A percentile compares a stretch with the other conserved stretches of the same genome.
Evolutionary conservation across 2,329 filamentous ascomycete species (phyloP).

Genomic region (Diplocarpon mali): DNA sequence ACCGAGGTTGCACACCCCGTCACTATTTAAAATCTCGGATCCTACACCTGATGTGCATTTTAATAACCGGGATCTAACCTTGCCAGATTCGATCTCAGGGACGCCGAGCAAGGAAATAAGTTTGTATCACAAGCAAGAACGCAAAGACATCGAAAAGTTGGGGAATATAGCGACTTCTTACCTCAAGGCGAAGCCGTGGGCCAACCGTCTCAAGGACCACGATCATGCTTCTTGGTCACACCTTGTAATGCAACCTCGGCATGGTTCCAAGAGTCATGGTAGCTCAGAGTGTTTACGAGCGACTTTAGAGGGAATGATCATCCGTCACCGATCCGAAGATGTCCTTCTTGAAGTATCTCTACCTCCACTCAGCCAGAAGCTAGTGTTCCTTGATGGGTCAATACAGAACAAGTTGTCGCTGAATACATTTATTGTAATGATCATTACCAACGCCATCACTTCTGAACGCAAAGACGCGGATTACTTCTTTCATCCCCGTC

Average conservation of each 20-base stretch:
- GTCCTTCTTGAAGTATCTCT: constrained; percentile 52
- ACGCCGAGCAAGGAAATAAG: constrained; percentile 25
- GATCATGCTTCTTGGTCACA: constrained; percentile 57
- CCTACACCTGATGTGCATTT: background rate
- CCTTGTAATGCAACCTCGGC: constrained; percentile 53
- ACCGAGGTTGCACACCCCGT: background rate
- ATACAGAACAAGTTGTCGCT: constrained; percentile 75
- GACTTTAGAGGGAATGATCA: constrained; percentile 67
- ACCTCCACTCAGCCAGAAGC: constrained; percentile 60
- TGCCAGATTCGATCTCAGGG: constrained; percentile 28
- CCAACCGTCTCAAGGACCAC: constrained; percentile 46
- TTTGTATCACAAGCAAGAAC: constrained; percentile 36
- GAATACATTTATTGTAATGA: constrained; percentile 75
- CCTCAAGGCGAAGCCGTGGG: constrained; percentile 69
- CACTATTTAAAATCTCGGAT: background rate
- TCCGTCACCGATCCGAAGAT: constrained; percentile 68
- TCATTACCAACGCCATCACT: constrained; percentile 78
- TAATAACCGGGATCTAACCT: background rate
- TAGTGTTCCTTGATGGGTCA: constrained; percentile 67
- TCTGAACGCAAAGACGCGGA: constrained; percentile 75
- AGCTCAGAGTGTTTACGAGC: constrained; percentile 51
- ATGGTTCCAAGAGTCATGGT: constrained; percentile 40
- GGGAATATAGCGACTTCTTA: constrained; percentile 59
- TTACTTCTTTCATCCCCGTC: constrained; percentile 77
- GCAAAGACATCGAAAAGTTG: constrained; percentile 54